Evolutionary conservation across 1,139 yeast species (phyloP).

Genomic region (Pichia inconspicua): DNA sequence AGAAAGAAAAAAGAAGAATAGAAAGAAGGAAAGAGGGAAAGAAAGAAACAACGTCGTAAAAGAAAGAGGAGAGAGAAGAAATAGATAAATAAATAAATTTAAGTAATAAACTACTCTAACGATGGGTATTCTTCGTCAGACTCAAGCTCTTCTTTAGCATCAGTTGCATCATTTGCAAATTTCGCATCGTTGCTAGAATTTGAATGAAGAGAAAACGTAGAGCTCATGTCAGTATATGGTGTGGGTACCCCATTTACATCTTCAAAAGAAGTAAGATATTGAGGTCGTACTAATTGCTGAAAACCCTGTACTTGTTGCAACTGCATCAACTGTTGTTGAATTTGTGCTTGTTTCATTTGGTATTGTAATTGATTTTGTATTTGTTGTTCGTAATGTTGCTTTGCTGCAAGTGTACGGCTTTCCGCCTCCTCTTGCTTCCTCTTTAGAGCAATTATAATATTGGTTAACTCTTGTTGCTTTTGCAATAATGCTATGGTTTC

Average conservation of each 20-base stretch:
- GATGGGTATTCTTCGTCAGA: background rate
- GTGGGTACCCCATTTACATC: background rate
- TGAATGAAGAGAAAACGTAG: background rate
- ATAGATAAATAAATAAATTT: no score
- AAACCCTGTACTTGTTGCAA: background rate
- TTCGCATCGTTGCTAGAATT: background rate
- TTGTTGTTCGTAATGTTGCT: background rate
- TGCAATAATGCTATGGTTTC: slow-evolving; percentile 5
- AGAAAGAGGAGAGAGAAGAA: background rate
- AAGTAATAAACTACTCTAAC: background rate
- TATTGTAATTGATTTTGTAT: background rate
- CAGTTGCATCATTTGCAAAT: background rate
- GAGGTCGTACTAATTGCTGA: background rate
- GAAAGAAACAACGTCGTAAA: background rate
- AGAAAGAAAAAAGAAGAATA: no score
- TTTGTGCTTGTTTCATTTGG: slow-evolving; percentile 3
- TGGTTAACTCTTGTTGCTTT: slow-evolving; percentile 8
- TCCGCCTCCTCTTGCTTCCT: slow-evolving; percentile 3
- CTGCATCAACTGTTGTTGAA: slow-evolving; percentile 11
- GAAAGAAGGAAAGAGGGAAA: no score
- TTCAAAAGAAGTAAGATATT: background rate
- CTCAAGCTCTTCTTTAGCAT: background rate
- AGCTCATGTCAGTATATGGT: background rate
- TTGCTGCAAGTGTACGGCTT: background rate
- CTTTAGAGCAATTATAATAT: slow-evolving; percentile 4